Percentiles rank a stretch among this genome's conserved stretches.
Conservation (phyloP, 495 filamentous ascomycete genomes). For the Trichoderma parareesei region DNA sequence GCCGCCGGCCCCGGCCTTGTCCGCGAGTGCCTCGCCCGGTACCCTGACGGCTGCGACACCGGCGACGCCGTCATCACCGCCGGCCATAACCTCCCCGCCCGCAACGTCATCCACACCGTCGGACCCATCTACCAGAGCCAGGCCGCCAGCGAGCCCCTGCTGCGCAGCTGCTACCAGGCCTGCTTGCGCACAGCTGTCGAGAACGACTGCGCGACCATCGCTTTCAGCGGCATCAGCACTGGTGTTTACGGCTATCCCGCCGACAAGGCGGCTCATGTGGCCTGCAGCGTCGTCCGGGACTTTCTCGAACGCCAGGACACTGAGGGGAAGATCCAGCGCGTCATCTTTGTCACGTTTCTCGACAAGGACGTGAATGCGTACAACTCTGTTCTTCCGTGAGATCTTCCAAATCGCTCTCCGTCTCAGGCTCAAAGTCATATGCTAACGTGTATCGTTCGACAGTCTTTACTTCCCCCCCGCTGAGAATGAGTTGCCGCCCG, state of each 20-base stretch:
- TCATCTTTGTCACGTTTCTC: constrained; percentile 78
- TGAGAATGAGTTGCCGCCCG: constrained; percentile 18
- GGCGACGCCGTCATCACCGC: constrained; percentile 78
- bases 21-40: constrained; percentile 57
- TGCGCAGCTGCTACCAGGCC: constrained; percentile 66
- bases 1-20: constrained; percentile 65
- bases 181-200: constrained; percentile 65
- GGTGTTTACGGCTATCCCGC: constrained; percentile 87
- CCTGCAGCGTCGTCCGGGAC: constrained; percentile 56
- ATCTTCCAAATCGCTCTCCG: neutral
- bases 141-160: constrained; percentile 37
- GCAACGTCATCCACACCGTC: constrained; percentile 80
- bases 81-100: constrained; percentile 66
- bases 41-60: constrained; percentile 55
- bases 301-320: constrained; percentile 55
- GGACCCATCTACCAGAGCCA: constrained; percentile 65
- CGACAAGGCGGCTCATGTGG: constrained; percentile 57
- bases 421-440: neutral
- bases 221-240: constrained; percentile 77
- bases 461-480: constrained; percentile 11
- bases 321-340: constrained; percentile 53
- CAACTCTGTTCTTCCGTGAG: constrained; percentile 62
- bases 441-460: neutral
- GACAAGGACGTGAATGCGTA: constrained; percentile 70
- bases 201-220: constrained; percentile 58